Conservation (phyloP, 345 rosid genomes). For the Eucalyptus lansdowneana region DNA sequence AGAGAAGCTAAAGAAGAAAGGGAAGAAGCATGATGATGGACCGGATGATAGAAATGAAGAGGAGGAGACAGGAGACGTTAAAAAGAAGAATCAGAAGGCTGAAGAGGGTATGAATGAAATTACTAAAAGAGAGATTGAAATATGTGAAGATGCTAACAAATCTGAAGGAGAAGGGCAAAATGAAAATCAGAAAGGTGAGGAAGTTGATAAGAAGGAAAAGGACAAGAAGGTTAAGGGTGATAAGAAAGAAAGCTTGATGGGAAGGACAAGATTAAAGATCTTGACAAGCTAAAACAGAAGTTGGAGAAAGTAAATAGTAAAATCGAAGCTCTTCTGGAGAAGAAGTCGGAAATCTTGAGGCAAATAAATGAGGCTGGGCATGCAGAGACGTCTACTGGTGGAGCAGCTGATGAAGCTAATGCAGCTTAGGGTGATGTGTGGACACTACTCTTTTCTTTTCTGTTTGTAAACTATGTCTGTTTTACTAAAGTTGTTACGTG, state of each 20-base stretch:
- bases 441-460: background rate
- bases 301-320: constrained; percentile 46
- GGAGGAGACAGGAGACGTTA: background rate
- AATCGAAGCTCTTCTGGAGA: constrained; percentile 33
- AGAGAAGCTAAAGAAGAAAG: background rate
- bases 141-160: constrained; percentile 1
- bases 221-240: constrained; percentile 12
- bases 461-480: background rate
- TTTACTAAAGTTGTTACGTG: background rate
- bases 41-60: background rate
- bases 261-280: constrained; percentile 29
- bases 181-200: constrained; percentile 2
- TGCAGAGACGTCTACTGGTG: background rate
- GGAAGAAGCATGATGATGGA: background rate
- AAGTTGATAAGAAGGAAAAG: background rate
- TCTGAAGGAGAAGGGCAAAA: constrained; percentile 7
- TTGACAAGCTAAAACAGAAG: constrained; percentile 35
- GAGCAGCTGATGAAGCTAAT: background rate
- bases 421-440: background rate
- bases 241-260: constrained; percentile 34
- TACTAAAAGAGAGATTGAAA: constrained; percentile 9
- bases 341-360: constrained; percentile 33
- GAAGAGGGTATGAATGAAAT: background rate
- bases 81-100: background rate
- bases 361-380: constrained; percentile 51